Evolutionary conservation across 257 asterid genomes (phyloP), one percentile per base, ranked within the genome.

Genomic region (Pogostemon cablin): DNA sequence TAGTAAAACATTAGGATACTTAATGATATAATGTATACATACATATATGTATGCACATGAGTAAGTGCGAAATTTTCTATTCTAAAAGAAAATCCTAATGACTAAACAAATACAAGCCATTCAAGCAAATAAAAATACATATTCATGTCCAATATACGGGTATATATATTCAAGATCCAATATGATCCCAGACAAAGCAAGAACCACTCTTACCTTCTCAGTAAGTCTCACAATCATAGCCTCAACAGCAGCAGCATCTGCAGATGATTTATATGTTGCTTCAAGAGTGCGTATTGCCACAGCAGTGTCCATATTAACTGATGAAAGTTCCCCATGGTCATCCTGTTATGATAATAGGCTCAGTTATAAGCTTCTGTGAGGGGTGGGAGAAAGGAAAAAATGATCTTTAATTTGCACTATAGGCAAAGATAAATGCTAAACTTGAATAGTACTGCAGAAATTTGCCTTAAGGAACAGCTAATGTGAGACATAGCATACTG

Each of bases 241-340:
- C 83, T 91, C 99, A 32, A 88, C 97, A 54, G 97, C 84, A 84
- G 92, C 90, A 59, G 99, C 96, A 86, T 88, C 95, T 75, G 96
- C 80, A 7, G 99, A 91, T 41, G 97, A 86, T 77, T 88, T 91
- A 62, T 81, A 95, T 42, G 99, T 91, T 77, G 97, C 88, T 84
- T 95, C 99, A 60, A 95, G 99, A 2, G 99, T 95, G 65, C 96
- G 98, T 78, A 95, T 95, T 61, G 99, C 99, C 12, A 95, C 98
- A 72, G 98, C 98, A 49, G 99, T 95, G 89, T 95, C 99, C 99
- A 95, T 91, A 84, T 91, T 95, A 56, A 95, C 98, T 6, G 97
- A 78, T 8, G 99, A 91, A 69, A 91, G 88, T 65, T 95, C 99
- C 70, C 93, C 97, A 62, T 85, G 91, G 79, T 95, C 99, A 75